These are phyloP conservation scores for Cryptosporidium felis DNA, from an alignment of 169 alveolate genomes.

Conservation along the genomic window DNA sequence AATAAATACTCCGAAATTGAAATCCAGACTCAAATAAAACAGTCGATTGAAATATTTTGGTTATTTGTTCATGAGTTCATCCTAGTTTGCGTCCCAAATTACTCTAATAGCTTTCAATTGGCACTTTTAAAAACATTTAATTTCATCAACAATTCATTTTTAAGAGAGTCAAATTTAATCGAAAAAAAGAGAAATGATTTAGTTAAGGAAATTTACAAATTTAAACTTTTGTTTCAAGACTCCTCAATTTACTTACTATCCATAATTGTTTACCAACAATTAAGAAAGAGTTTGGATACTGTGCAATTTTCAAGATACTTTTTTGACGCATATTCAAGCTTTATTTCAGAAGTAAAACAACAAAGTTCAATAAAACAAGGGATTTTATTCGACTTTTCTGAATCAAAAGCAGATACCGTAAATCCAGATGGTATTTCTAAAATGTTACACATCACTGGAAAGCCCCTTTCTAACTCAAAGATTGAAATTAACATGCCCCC, in stretches of 20 bases:
- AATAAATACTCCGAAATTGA: background rate
- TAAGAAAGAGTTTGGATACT: background rate
- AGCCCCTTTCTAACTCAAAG: background rate
- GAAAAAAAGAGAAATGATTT: background rate
- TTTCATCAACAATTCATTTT: background rate
- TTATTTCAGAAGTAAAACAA: background rate
- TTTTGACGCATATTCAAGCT: conserved; percentile 12
- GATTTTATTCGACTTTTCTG: too few species aligned
- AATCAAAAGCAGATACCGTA: too few species aligned
- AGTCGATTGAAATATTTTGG: background rate
- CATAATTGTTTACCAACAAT: background rate
- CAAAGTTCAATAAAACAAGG: background rate
- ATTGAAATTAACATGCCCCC: conserved; percentile 23
- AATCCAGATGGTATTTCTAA: too few species aligned
- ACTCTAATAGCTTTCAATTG: background rate
- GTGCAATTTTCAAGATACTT: background rate
- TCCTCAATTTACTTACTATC: background rate
- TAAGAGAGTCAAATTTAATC: background rate
- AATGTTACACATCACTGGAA: too few species aligned
- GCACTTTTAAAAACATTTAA: background rate
- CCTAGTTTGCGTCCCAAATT: background rate
- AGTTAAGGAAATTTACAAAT: background rate
- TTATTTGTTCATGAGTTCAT: background rate
- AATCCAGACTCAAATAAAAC: background rate
- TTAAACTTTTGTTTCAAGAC: background rate